Evolutionary conservation across 2,329 filamentous ascomycete species (phyloP).

Genomic region (Atkinsonella hypoxylon): DNA sequence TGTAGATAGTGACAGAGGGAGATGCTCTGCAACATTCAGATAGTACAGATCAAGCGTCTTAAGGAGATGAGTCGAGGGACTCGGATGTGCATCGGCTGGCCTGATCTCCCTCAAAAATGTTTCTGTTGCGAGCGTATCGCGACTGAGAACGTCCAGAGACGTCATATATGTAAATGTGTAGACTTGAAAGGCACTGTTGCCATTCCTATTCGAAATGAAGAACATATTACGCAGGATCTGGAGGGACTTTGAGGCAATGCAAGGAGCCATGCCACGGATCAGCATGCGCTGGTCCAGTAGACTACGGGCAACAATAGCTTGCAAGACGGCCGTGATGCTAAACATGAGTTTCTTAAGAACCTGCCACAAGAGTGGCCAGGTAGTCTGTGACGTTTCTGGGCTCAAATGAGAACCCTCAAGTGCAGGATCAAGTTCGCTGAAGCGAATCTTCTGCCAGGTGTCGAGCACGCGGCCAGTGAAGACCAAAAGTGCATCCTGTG

Average conservation of each 20-base stretch:
- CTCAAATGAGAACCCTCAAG: slow-evolving; percentile 53
- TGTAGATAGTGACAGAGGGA: slow-evolving; percentile 58
- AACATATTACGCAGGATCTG: slow-evolving; percentile 65
- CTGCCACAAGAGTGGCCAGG: slow-evolving; percentile 63
- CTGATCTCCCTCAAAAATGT: slow-evolving; percentile 55
- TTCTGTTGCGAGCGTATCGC: slow-evolving; percentile 54
- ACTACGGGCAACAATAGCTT: slow-evolving; percentile 57
- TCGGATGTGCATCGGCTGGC: slow-evolving; percentile 22
- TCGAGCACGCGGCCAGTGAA: slow-evolving; percentile 56
- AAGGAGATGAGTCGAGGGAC: slow-evolving; percentile 34
- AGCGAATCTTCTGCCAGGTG: slow-evolving; percentile 62
- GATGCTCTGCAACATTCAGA: slow-evolving; percentile 74
- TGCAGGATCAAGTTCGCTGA: slow-evolving; percentile 59
- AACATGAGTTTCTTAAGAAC: slow-evolving; percentile 67
- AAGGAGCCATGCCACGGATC: slow-evolving; percentile 38
- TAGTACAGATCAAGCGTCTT: slow-evolving; percentile 77
- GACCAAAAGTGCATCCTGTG: slow-evolving; percentile 49
- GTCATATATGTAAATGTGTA: slow-evolving; percentile 77
- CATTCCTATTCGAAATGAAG: slow-evolving; percentile 68
- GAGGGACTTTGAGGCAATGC: slow-evolving; percentile 58
- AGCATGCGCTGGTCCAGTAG: slow-evolving; percentile 38
- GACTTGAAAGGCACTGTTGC: slow-evolving; percentile 64
- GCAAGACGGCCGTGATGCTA: slow-evolving; percentile 60
- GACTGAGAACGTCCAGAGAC: slow-evolving; percentile 67
- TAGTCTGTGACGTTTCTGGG: slow-evolving; percentile 51